phyloP scores from a whole-genome alignment of 805 yeast genomes.

The Martiniozyma abietophila region DNA sequence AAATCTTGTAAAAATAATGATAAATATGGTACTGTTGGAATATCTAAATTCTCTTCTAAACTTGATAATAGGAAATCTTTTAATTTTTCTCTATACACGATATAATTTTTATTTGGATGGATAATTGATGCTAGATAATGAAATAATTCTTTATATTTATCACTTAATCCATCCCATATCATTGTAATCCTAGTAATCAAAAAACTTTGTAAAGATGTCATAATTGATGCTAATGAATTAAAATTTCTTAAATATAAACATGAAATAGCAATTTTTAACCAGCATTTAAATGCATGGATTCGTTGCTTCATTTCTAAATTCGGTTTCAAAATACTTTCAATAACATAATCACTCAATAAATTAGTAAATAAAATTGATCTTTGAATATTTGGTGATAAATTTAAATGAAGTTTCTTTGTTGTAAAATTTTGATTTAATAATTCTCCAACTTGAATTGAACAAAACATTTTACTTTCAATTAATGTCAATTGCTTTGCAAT shows the following conservation, averaged over 20 bases:
- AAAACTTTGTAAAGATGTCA: constrained; percentile 69
- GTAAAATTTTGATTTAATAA: constrained; percentile 56
- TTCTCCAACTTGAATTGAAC: constrained; percentile 56
- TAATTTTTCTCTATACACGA: constrained; percentile 55
- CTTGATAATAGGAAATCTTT: constrained; percentile 45
- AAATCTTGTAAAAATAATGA: constrained; percentile 69
- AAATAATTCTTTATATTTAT: constrained; percentile 52
- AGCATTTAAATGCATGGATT: constrained; percentile 46
- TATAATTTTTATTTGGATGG: constrained; percentile 68
- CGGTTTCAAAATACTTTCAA: constrained; percentile 58
- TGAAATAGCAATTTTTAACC: constrained; percentile 69
- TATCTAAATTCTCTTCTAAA: constrained; percentile 29
- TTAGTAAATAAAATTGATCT: constrained; percentile 61
- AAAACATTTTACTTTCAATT: constrained; percentile 59
- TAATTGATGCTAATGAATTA: constrained; percentile 70
- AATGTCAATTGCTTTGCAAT: constrained; percentile 69
- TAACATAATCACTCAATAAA: constrained; percentile 59
- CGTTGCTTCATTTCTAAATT: constrained; percentile 39
- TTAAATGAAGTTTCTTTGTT: constrained; percentile 47
- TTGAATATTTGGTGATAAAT: constrained; percentile 54
- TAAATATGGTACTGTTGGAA: constrained; percentile 70
- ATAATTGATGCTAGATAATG: constrained; percentile 57
- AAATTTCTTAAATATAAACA: constrained; percentile 66
- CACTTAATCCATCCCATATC: constrained; percentile 50
- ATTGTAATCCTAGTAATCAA: constrained; percentile 52